A percentile compares a stretch with the other conserved stretches of the same genome.
Evolutionary conservation across 306 rosid species (phyloP).

Genomic region (Pterocarpus macrocarpus): DNA sequence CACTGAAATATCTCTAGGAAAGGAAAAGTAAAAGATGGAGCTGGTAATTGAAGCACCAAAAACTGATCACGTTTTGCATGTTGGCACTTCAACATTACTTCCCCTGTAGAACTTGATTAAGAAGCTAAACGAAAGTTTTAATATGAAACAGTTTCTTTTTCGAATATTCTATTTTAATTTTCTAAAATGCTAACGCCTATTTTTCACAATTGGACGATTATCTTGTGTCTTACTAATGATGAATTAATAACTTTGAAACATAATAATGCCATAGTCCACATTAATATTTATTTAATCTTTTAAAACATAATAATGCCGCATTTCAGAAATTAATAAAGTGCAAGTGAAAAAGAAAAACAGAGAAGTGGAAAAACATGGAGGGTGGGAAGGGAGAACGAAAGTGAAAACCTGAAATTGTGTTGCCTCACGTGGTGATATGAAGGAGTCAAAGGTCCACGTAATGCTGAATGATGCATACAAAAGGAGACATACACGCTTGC

Average conservation of each 20-base stretch:
- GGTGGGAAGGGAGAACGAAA: slow-evolving; percentile 43
- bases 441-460: slow-evolving; percentile 43
- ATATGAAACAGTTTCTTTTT: background rate
- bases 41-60: background rate
- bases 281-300: background rate
- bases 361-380: slow-evolving; percentile 45
- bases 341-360: background rate
- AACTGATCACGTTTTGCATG: slow-evolving; percentile 26
- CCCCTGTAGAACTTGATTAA: background rate
- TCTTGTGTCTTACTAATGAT: background rate
- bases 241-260: background rate
- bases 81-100: background rate
- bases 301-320: background rate
- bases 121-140: background rate
- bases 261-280: background rate
- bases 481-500: slow-evolving; percentile 26
- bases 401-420: slow-evolving; percentile 48
- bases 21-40: no score
- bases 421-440: slow-evolving; percentile 43
- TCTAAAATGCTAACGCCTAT: background rate
- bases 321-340: background rate
- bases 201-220: background rate
- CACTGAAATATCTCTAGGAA: no score
- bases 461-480: background rate
- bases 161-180: background rate